These are phyloP conservation scores for Fusarium buxicola DNA, from an alignment of 2,329 filamentous ascomycete species.

Conservation along the genomic window DNA sequence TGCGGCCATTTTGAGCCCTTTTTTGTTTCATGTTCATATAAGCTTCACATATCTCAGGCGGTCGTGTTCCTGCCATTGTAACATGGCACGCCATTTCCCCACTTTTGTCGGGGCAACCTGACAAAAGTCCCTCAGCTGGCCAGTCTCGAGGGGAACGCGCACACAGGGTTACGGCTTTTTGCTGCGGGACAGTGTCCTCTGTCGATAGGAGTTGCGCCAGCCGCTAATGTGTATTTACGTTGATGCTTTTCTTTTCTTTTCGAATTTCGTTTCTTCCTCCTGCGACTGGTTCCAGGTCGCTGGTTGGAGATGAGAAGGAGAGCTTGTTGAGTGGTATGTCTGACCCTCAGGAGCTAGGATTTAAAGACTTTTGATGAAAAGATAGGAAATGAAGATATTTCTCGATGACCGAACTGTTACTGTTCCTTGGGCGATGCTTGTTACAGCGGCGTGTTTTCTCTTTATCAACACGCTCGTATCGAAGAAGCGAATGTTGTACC, in stretches of 20 bases:
- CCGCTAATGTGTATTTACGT: constrained; percentile 47
- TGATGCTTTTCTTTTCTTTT: constrained; percentile 40
- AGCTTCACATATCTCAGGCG: constrained; percentile 39
- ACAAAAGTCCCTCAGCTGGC: constrained; percentile 16
- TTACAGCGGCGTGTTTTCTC: no score
- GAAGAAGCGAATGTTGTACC: no score
- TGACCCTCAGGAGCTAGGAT: constrained; percentile 29
- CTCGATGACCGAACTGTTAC: constrained; percentile 22
- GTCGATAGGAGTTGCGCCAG: constrained; percentile 36
- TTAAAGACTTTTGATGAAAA: constrained; percentile 41
- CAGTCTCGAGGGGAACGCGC: constrained; percentile 15
- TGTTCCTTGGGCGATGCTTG: not conserved
- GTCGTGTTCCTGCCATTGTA: constrained; percentile 27
- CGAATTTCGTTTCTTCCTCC: constrained; percentile 39
- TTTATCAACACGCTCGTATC: no score
- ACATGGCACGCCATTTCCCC: constrained; percentile 32
- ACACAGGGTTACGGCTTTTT: constrained; percentile 34
- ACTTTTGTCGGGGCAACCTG: constrained; percentile 26
- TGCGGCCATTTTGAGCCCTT: constrained; percentile 29
- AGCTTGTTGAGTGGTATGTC: constrained; percentile 22
- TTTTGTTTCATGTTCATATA: constrained; percentile 43
- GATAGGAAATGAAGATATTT: constrained; percentile 44
- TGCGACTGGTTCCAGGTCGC: constrained; percentile 38
- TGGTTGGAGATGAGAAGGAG: constrained; percentile 37
- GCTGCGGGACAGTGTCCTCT: constrained; percentile 21